phyloP scores from a whole-genome alignment of 2,329 filamentous ascomycete genomes.

The Magnaporthiopsis rhizophila region DNA sequence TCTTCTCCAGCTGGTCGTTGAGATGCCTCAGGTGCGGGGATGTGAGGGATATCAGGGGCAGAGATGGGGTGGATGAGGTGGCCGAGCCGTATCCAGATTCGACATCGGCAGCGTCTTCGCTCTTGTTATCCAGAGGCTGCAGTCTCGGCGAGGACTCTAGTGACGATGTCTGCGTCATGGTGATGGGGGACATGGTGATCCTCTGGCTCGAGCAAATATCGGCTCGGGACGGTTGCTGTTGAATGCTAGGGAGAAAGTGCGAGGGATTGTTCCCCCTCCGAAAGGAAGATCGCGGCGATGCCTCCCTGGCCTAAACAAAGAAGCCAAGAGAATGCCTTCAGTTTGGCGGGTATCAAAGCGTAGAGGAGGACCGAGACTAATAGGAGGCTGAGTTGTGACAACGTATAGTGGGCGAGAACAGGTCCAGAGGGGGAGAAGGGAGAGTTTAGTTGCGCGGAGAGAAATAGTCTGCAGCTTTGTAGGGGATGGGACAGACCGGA shows the following conservation, averaged over 20 bases:
- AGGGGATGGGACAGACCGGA: background rate
- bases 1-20: constrained; percentile 79
- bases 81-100: constrained; percentile 83
- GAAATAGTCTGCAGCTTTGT: background rate
- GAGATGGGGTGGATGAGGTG: constrained; percentile 49
- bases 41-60: constrained; percentile 78
- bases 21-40: constrained; percentile 82
- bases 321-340: background rate
- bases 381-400: background rate
- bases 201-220: background rate
- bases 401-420: background rate
- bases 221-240: background rate
- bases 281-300: background rate
- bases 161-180: constrained; percentile 9
- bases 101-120: constrained; percentile 32
- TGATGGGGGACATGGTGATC: background rate
- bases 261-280: background rate
- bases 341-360: too few relatives aligned
- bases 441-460: background rate
- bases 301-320: background rate
- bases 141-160: constrained; percentile 25
- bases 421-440: background rate
- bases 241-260: background rate
- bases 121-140: constrained; percentile 27
- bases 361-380: background rate